A percentile compares a stretch with the other conserved stretches of the same genome.
Evolutionary conservation across 2,329 filamentous ascomycete genomes (phyloP).

Genomic region (Aschersonia sp.): DNA sequence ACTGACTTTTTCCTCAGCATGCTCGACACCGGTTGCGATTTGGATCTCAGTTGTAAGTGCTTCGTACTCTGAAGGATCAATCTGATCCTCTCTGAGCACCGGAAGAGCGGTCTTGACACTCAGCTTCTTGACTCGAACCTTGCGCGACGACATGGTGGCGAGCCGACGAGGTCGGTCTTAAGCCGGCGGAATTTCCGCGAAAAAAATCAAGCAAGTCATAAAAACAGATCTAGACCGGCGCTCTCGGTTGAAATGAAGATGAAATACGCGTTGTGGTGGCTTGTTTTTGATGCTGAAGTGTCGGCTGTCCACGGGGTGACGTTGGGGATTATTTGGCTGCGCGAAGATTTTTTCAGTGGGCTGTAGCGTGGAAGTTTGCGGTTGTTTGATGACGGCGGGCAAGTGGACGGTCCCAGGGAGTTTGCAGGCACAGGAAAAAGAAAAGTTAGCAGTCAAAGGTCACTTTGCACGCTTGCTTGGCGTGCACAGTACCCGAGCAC

Average conservation of each 20-base stretch:
- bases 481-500: slow-evolving; percentile 12
- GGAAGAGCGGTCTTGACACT: slow-evolving; percentile 79
- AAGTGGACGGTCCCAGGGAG: slow-evolving; percentile 5
- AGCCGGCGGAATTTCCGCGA: slow-evolving; percentile 42
- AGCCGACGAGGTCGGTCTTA: slow-evolving; percentile 20
- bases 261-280: slow-evolving; percentile 32
- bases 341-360: slow-evolving; percentile 37
- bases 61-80: slow-evolving; percentile 78
- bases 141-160: slow-evolving; percentile 46
- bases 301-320: slow-evolving; percentile 36
- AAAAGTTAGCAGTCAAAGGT: slow-evolving; percentile 1
- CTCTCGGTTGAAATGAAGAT: slow-evolving; percentile 35
- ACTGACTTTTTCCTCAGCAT: slow-evolving; percentile 93
- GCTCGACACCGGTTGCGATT: slow-evolving; percentile 95
- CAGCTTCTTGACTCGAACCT: slow-evolving; percentile 79
- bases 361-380: slow-evolving; percentile 14
- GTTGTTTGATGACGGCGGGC: slow-evolving; percentile 4
- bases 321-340: slow-evolving; percentile 39
- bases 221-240: slow-evolving; percentile 38
- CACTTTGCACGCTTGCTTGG: slow-evolving; percentile 5
- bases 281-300: slow-evolving; percentile 39
- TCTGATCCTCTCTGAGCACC: slow-evolving; percentile 78
- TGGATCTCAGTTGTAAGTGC: slow-evolving; percentile 66
- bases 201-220: slow-evolving; percentile 52
- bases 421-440: background rate